phyloP scores from a whole-genome alignment of 176 grass and related monocot species.

The Oryza australiensis region DNA sequence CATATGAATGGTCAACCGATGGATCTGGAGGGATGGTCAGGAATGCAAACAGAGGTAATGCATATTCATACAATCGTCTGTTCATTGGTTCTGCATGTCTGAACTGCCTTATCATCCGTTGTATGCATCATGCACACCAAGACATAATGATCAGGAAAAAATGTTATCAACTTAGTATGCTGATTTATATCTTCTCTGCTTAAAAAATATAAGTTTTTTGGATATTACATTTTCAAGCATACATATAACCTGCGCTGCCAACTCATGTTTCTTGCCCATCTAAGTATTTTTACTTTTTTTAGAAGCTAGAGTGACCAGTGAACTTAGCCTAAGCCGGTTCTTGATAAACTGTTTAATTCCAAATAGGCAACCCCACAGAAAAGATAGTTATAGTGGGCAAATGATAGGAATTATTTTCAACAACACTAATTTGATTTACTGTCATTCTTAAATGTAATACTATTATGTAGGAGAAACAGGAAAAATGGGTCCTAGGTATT shows the following conservation, averaged over 20 bases:
- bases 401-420: conserved; percentile 16
- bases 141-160: background rate
- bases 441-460: background rate
- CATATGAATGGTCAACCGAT: conserved; percentile 70
- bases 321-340: background rate
- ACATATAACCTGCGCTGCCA: background rate
- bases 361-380: conserved; percentile 14
- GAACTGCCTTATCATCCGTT: conserved; percentile 17
- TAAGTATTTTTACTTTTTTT: background rate
- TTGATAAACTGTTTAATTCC: background rate
- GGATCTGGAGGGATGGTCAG: conserved; percentile 78
- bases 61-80: conserved; percentile 25
- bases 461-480: background rate
- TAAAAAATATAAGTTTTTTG: background rate
- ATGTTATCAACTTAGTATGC: background rate
- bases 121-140: background rate
- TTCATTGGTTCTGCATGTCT: conserved; percentile 18
- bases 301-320: background rate
- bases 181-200: background rate
- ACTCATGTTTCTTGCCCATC: background rate
- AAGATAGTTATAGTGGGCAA: background rate
- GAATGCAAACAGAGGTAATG: conserved; percentile 78
- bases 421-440: background rate
- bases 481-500: background rate
- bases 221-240: background rate